Conservation (phyloP, 305 asterid species). For the Lippia alba region DNA sequence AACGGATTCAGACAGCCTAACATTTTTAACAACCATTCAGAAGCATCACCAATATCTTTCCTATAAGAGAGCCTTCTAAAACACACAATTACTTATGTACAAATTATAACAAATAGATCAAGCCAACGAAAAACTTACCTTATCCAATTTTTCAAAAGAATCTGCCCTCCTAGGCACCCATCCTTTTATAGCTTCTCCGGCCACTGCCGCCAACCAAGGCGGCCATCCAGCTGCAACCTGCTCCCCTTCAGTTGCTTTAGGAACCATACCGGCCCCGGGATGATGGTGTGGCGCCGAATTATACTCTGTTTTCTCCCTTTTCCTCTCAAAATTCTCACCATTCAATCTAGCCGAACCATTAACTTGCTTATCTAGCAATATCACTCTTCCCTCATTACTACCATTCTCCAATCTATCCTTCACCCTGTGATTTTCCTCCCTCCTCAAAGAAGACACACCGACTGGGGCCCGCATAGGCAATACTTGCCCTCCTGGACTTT, state of each 20-base stretch:
- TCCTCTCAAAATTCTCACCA: slow-evolving; percentile 69
- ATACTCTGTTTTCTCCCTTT: slow-evolving; percentile 68
- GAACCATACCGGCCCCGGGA: slow-evolving; percentile 60
- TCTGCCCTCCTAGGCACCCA: slow-evolving; percentile 97
- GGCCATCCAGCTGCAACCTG: slow-evolving; percentile 99
- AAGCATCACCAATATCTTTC: not conserved
- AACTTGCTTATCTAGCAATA: slow-evolving; percentile 64
- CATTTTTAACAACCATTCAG: not conserved
- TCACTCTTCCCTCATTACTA: slow-evolving; percentile 62
- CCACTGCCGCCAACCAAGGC: slow-evolving; percentile 93
- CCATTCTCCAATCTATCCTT: slow-evolving; percentile 63
- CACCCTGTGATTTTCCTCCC: slow-evolving; percentile 61
- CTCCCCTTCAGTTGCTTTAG: slow-evolving; percentile 75
- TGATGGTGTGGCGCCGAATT: slow-evolving; percentile 52
- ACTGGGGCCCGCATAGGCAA: slow-evolving; percentile 53
- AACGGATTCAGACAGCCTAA: not conserved
- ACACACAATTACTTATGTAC: slow-evolving; percentile 15
- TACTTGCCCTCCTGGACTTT: slow-evolving; percentile 75
- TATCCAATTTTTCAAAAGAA: slow-evolving; percentile 90
- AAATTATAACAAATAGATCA: slow-evolving; percentile 16
- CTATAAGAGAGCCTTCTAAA: not conserved
- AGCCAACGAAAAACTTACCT: slow-evolving; percentile 56
- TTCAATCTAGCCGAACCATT: slow-evolving; percentile 66
- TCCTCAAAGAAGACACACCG: slow-evolving; percentile 58
- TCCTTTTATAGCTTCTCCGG: slow-evolving; percentile 95